Percentiles rank a stretch among this genome's conserved stretches.
These are phyloP conservation scores for Macrophomina pseudophaseolina DNA, from an alignment of 2,329 filamentous ascomycete genomes.

Conservation along the genomic window DNA sequence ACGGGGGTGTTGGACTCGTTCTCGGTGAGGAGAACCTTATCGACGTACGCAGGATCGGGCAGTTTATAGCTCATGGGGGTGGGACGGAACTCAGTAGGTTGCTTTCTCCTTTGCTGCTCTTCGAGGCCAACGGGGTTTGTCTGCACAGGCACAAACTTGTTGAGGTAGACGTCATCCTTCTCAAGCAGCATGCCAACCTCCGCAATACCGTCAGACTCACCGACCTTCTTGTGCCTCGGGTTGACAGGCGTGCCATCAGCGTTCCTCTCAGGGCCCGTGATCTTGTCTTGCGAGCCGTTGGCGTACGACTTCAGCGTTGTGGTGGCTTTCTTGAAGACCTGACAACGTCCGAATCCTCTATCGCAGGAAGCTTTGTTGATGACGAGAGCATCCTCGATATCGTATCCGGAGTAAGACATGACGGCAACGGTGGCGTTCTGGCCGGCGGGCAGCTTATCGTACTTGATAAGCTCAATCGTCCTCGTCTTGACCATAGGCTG, in stretches of 20 bases:
- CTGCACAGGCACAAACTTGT: constrained; percentile 85
- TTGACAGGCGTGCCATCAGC: constrained; percentile 63
- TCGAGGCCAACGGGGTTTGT: constrained; percentile 71
- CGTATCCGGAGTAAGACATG: constrained; percentile 99
- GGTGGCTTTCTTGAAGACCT: constrained; percentile 95
- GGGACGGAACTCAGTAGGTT: constrained; percentile 60
- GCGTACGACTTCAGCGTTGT: constrained; percentile 87
- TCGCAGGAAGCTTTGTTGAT: constrained; percentile 96
- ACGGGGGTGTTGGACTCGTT: constrained; percentile 86
- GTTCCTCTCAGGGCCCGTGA: constrained; percentile 60
- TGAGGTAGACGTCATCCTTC: constrained; percentile 83
- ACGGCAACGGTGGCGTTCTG: constrained; percentile 98
- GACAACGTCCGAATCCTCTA: constrained; percentile 92
- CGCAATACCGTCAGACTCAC: constrained; percentile 79
- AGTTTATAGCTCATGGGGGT: constrained; percentile 79
- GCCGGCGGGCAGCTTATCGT: constrained; percentile 94
- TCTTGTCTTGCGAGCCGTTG: constrained; percentile 70
- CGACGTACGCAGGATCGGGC: constrained; percentile 84
- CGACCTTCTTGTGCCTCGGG: constrained; percentile 69
- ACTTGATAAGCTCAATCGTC: constrained; percentile 94
- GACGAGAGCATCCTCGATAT: constrained; percentile 98
- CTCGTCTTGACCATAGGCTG: constrained; percentile 97
- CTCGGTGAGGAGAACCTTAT: constrained; percentile 93
- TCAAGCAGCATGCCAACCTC: constrained; percentile 82
- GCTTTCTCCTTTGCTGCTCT: constrained; percentile 35